These are phyloP conservation scores for Trichoderma virens DNA, from an alignment of 495 filamentous ascomycete species.

Conservation along the genomic window DNA sequence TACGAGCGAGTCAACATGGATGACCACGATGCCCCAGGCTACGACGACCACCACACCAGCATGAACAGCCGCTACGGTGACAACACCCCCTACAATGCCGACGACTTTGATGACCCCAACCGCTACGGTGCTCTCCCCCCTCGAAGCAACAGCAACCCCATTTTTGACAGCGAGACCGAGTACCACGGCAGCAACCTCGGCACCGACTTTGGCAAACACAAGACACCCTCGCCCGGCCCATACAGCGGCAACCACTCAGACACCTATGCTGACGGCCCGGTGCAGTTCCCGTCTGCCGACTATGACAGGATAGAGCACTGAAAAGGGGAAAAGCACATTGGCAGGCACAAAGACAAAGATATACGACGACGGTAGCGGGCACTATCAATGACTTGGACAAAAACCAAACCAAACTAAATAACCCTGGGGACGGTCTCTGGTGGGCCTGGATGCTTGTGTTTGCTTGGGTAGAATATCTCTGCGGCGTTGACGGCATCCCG, in stretches of 20 bases:
- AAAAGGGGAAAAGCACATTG: neutral
- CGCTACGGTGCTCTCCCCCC: slow-evolving; percentile 20
- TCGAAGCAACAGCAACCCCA: slow-evolving; percentile 15
- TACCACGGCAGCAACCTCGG: slow-evolving; percentile 15
- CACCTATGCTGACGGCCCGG: slow-evolving; percentile 20
- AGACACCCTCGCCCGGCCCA: slow-evolving; percentile 18
- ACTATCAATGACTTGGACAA: slow-evolving; percentile 8
- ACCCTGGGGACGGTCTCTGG: neutral
- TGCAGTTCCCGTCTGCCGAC: slow-evolving; percentile 33
- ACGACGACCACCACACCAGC: slow-evolving; percentile 13
- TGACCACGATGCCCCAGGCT: slow-evolving; percentile 31
- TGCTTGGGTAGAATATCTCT: slow-evolving; percentile 8
- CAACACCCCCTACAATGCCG: slow-evolving; percentile 11
- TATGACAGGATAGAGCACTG: slow-evolving; percentile 32
- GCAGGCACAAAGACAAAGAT: neutral
- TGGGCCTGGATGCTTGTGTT: neutral
- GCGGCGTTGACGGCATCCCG: slow-evolving; percentile 8
- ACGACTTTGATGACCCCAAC: slow-evolving; percentile 22
- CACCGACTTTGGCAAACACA: slow-evolving; percentile 18
- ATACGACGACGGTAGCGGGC: slow-evolving; percentile 1
- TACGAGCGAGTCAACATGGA: slow-evolving; percentile 39
- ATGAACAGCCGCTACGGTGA: slow-evolving; percentile 11
- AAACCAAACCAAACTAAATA: neutral
- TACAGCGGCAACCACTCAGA: slow-evolving; percentile 11
- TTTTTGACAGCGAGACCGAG: slow-evolving; percentile 24